Evolutionary conservation across 169 alveolate species (phyloP).

Genomic region (Cryptosporidium sp.): DNA sequence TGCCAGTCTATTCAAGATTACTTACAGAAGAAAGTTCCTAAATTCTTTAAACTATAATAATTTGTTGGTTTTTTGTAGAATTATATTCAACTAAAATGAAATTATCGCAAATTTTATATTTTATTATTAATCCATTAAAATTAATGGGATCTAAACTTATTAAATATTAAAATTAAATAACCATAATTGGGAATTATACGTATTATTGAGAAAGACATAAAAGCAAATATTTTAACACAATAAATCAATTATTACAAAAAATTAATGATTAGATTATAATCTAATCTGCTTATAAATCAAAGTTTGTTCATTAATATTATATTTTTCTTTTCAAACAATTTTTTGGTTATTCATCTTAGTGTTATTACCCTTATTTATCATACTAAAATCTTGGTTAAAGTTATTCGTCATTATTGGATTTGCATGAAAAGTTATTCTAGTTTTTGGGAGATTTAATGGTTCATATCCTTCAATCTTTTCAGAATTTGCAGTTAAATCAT

Average conservation of each 20-base stretch:
- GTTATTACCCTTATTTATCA: not conserved
- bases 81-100: too few relatives aligned
- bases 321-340: not conserved
- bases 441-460: slow-evolving; percentile 30
- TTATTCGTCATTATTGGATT: slow-evolving; percentile 19
- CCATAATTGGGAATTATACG: too few relatives aligned
- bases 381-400: not conserved
- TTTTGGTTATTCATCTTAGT: too few relatives aligned
- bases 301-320: not conserved
- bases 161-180: too few relatives aligned
- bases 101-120: too few relatives aligned
- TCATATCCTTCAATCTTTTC: slow-evolving; percentile 15
- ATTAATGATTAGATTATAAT: too few relatives aligned
- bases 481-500: not conserved
- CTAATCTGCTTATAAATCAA: too few relatives aligned
- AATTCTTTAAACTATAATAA: slow-evolving; percentile 35
- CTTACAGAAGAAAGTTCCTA: slow-evolving; percentile 39
- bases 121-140: not conserved
- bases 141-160: too few relatives aligned
- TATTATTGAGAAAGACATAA: too few relatives aligned
- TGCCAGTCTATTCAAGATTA: slow-evolving; percentile 28
- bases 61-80: not conserved
- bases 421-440: slow-evolving; percentile 68
- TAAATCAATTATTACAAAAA: too few relatives aligned
- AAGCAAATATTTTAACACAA: too few relatives aligned